Percentiles rank a stretch among this genome's conserved stretches.
Evolutionary conservation across 352 stramenopile species (phyloP).

Genomic region (Globisporangium splendens): DNA sequence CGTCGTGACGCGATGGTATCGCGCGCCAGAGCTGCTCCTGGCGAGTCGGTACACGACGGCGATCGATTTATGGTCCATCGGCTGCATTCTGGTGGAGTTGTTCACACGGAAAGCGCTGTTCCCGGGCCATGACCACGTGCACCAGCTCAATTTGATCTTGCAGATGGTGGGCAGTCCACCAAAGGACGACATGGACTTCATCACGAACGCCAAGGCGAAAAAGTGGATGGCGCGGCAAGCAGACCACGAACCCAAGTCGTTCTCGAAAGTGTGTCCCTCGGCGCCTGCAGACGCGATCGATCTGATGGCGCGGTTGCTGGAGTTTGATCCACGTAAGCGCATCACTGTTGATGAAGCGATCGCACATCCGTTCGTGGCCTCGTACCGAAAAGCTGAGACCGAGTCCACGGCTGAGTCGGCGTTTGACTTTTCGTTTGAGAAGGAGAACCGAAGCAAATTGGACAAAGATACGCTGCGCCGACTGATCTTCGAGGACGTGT

Average conservation of each 20-base stretch:
- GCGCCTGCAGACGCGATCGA: conserved; percentile 71
- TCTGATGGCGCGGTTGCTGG: conserved; percentile 81
- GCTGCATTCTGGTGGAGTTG: conserved; percentile 99
- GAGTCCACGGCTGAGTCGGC: conserved; percentile 34
- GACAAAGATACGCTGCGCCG: conserved; percentile 76
- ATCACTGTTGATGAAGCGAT: conserved; percentile 73
- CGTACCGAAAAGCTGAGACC: conserved; percentile 49
- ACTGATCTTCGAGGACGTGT: conserved; percentile 86
- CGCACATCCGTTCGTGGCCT: conserved; percentile 70
- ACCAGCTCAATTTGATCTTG: conserved; percentile 88
- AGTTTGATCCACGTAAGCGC: conserved; percentile 86
- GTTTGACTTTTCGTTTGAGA: conserved; percentile 87
- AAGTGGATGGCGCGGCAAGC: conserved; percentile 80
- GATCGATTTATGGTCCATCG: conserved; percentile 95
- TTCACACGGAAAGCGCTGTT: conserved; percentile 86
- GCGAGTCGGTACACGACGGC: conserved; percentile 93
- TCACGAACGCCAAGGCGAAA: conserved; percentile 82
- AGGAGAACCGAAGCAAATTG: conserved; percentile 48
- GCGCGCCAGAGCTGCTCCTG: conserved; percentile 91
- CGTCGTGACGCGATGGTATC: conserved; percentile 93
- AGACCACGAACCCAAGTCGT: conserved; percentile 45
- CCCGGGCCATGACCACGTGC: conserved; percentile 79
- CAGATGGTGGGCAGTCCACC: conserved; percentile 65
- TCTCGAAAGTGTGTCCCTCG: conserved; percentile 47
- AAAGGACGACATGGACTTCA: conserved; percentile 66